Evolutionary conservation across 371 early-diverging fungal species (phyloP), one percentile per base, ranked within the genome.

Genomic region (Actinomucor elegans): DNA sequence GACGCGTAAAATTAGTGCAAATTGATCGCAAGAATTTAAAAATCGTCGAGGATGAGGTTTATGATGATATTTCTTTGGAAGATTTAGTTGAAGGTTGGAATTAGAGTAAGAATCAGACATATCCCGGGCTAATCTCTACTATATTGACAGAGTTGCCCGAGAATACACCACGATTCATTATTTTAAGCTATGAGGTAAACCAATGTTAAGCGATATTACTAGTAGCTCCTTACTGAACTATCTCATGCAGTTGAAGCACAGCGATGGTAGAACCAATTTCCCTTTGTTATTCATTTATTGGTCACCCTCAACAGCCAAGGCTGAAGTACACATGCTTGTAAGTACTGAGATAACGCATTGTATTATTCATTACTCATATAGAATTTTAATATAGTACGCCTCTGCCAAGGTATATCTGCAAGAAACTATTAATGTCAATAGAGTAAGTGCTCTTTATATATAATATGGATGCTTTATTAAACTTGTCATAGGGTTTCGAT

Each of bases 231-330:
- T n/a, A n/a, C n/a, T n/a, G n/a, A n/a, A n/a, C n/a, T n/a, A n/a
- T n/a, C n/a, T n/a, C n/a, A n/a, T n/a, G 4, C 37, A 77, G 83
- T 60, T 79, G 26, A 74, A 64, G 43, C 81, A 83, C 51, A 45
- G 52, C n/a, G 88, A 89, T 52, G 87, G 86, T 15, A 79, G 88
- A 32, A 64, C 67, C 28, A 84, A 85, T 14, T 89, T 74, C 38
- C 89, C 89, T 0, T 55, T 89, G 17, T 65, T 86, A 1, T 83
- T 86, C 35, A 64, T 89, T 12, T 86, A 83, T 50, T 89, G 86
- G 71, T 70, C 82, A 12, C 89, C 89, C 5, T 57, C 49, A 9
- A 74, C 83, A 5, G 80, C 79, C 15, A 75, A 77, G 35, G 73
- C 86, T 1, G 73, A 73, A 24, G 50, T 77, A 15, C 70, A 76